phyloP scores from a whole-genome alignment of 2,329 filamentous ascomycete species.

The Aspergillus sp. region DNA sequence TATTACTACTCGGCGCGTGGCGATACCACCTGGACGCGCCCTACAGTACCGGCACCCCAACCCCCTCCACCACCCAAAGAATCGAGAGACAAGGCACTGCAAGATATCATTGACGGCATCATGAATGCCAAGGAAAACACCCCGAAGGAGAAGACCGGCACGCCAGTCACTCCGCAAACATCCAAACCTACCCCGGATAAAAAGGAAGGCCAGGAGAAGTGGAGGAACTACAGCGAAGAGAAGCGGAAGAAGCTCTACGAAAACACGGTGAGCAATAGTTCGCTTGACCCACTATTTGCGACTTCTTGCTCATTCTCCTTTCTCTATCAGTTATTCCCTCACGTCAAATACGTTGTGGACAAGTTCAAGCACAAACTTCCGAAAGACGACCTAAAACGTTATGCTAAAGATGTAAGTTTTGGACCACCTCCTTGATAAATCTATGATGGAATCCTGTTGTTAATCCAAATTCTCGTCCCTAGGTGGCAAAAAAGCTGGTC shows the following conservation, averaged over 20 bases:
- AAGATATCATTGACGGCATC: slow-evolving; percentile 82
- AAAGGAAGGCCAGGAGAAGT: slow-evolving; percentile 47
- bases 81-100: slow-evolving; percentile 72
- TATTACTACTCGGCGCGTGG: slow-evolving; percentile 87
- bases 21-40: slow-evolving; percentile 77
- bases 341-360: slow-evolving; percentile 81
- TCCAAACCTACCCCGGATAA: slow-evolving; percentile 54
- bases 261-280: slow-evolving; percentile 68
- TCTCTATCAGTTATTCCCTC: slow-evolving; percentile 67
- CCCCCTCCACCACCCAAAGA: slow-evolving; percentile 62
- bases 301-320: not conserved
- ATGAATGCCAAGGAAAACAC: slow-evolving; percentile 66
- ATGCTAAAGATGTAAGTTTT: slow-evolving; percentile 59
- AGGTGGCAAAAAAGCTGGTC: slow-evolving; percentile 82
- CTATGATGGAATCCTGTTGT: slow-evolving; percentile 26
- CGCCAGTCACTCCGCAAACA: slow-evolving; percentile 66
- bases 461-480: slow-evolving; percentile 43
- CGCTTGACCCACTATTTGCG: not conserved
- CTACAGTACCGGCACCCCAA: slow-evolving; percentile 67
- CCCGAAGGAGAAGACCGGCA: slow-evolving; percentile 52
- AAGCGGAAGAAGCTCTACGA: slow-evolving; percentile 97
- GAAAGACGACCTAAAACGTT: slow-evolving; percentile 69
- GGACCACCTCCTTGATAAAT: slow-evolving; percentile 36
- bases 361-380: slow-evolving; percentile 85
- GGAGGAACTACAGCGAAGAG: slow-evolving; percentile 58